Evolutionary conservation across 2,329 filamentous ascomycete genomes (phyloP).

Genomic region (Ilyonectria robusta): DNA sequence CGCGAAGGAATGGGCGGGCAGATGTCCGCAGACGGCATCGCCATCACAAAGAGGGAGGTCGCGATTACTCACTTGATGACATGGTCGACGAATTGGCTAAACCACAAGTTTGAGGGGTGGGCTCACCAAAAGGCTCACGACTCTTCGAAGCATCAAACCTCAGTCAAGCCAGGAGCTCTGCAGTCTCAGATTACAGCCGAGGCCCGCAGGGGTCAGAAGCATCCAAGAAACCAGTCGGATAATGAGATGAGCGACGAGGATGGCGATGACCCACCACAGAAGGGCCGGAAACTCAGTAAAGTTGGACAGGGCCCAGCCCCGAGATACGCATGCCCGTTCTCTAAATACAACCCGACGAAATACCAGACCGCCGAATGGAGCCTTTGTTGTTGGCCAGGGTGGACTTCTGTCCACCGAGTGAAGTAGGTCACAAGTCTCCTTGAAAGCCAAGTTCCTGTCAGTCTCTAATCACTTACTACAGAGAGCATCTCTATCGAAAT

Average conservation of each 20-base stretch:
- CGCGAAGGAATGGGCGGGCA: too few species aligned
- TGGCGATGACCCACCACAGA: not conserved
- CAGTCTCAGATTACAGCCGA: not conserved
- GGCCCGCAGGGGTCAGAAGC: not conserved
- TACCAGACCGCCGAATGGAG: slow-evolving; percentile 19
- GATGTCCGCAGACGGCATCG: not conserved
- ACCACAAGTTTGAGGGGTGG: not conserved
- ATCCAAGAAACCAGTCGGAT: not conserved
- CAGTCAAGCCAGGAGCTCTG: not conserved
- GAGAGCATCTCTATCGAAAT: slow-evolving; percentile 35
- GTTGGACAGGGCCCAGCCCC: not conserved
- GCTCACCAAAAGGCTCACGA: not conserved
- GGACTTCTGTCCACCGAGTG: slow-evolving; percentile 28
- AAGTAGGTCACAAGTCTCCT: too few species aligned
- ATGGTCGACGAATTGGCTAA: not conserved
- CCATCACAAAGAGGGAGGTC: not conserved
- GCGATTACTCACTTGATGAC: not conserved
- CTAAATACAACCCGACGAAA: slow-evolving; percentile 28
- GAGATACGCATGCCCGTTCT: slow-evolving; percentile 36
- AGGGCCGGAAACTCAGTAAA: slow-evolving; percentile 9
- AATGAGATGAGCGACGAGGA: not conserved
- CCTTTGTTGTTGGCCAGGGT: slow-evolving; percentile 31
- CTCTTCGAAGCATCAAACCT: not conserved
- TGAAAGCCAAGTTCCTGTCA: too few species aligned
- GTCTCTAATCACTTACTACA: slow-evolving; percentile 6